Evolutionary conservation across 352 stramenopile species (phyloP).

Genomic region (Heterotrichella gracilis): DNA sequence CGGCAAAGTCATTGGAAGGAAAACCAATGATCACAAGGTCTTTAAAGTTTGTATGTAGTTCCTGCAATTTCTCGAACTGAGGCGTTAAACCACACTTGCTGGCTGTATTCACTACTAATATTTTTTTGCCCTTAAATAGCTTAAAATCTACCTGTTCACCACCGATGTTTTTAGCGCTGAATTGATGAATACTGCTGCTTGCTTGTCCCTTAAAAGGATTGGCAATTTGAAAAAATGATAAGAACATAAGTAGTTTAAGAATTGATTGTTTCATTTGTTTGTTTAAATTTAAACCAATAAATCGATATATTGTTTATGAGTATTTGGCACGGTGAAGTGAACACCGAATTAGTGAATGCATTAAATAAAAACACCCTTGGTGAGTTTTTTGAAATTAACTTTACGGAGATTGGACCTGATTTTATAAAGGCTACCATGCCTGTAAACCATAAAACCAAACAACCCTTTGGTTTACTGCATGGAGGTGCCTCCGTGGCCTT

Average conservation of each 20-base stretch:
- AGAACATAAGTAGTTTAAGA: too few species aligned
- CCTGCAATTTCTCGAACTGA: neutral
- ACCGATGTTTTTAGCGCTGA: neutral
- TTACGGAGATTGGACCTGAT: neutral
- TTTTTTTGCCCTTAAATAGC: neutral
- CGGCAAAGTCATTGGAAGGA: neutral
- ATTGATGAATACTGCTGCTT: too few species aligned
- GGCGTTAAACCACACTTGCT: neutral
- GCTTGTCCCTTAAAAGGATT: too few species aligned
- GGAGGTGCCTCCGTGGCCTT: neutral
- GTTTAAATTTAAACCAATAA: too few species aligned
- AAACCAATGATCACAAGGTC: neutral
- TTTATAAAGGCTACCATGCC: neutral
- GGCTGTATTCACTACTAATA: neutral
- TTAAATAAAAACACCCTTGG: neutral
- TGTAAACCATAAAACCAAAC: neutral
- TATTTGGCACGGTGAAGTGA: neutral
- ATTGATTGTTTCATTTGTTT: too few species aligned
- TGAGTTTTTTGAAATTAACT: neutral
- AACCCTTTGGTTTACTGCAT: neutral
- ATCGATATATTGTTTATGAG: too few species aligned
- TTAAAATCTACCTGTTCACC: neutral
- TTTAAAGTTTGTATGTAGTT: neutral
- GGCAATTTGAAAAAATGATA: too few species aligned
- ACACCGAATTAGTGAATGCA: neutral